Evolutionary conservation across 2,329 filamentous ascomycete genomes (phyloP).

Genomic region (Talaromyces verruculosus): DNA sequence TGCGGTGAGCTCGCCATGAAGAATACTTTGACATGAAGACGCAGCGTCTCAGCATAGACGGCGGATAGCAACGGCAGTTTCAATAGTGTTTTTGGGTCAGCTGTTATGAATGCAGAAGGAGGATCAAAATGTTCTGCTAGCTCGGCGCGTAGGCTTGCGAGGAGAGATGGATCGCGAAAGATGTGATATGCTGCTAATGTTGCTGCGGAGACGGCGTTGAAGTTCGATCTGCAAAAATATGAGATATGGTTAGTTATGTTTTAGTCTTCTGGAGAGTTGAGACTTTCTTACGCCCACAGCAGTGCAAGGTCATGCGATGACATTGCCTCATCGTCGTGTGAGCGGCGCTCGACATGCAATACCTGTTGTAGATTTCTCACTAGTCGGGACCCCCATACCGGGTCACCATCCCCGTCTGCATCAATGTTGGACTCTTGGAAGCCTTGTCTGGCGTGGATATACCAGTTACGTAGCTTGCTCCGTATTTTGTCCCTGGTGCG

Average conservation of each 20-base stretch:
- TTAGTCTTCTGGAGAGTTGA: background rate
- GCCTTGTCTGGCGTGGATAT: background rate
- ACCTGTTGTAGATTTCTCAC: conserved; percentile 9
- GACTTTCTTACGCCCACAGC: background rate
- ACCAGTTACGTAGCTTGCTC: background rate
- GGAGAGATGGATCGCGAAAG: background rate
- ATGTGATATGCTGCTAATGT: conserved; percentile 7
- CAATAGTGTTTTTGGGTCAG: background rate
- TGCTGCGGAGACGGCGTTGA: conserved; percentile 3
- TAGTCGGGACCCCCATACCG: background rate
- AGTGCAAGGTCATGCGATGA: conserved; percentile 3
- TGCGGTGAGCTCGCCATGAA: conserved; percentile 3
- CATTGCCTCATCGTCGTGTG: conserved; percentile 5
- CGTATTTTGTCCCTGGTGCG: conserved; percentile 1
- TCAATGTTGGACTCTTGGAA: background rate
- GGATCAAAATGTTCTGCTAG: background rate
- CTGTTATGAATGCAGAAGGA: background rate
- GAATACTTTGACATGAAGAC: conserved; percentile 7
- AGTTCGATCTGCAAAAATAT: background rate
- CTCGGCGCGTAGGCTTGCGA: background rate
- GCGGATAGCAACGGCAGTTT: background rate
- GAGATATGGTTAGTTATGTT: background rate
- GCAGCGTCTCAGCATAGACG: background rate
- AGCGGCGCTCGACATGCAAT: conserved; percentile 2
- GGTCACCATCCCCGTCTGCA: background rate